phyloP scores from a whole-genome alignment of 805 yeast species.

The Starmera quercuum region DNA sequence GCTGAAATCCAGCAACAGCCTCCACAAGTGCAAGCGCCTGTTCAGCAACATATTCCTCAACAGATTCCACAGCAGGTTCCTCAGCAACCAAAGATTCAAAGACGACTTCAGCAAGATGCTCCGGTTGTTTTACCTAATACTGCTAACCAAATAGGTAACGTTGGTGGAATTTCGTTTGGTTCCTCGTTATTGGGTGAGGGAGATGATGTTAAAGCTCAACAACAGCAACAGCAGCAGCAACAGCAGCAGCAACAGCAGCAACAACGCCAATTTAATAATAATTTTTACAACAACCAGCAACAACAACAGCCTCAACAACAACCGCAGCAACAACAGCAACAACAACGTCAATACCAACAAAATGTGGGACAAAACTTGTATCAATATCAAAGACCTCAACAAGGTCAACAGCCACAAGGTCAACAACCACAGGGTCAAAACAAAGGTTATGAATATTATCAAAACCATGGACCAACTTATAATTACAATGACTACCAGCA shows the following conservation, averaged over 20 bases:
- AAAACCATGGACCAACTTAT: constrained; percentile 2
- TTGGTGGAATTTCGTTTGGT: constrained; percentile 58
- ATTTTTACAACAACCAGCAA: constrained; percentile 15
- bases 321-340: constrained; percentile 14
- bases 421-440: constrained; percentile 8
- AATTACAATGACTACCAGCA: constrained; percentile 7
- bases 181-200: constrained; percentile 42
- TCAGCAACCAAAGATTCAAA: constrained; percentile 22
- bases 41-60: constrained; percentile 5
- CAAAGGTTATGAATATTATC: constrained; percentile 9
- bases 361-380: constrained; percentile 10
- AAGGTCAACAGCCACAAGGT: constrained; percentile 8
- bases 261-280: constrained; percentile 5
- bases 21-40: constrained; percentile 5
- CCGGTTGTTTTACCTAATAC: constrained; percentile 48
- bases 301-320: constrained; percentile 11
- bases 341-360: constrained; percentile 11
- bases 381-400: constrained; percentile 7
- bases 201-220: constrained; percentile 23
- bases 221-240: constrained; percentile 11
- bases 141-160: constrained; percentile 26
- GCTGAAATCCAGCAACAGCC: constrained; percentile 6
- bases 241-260: constrained; percentile 9
- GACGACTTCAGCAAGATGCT: constrained; percentile 32
- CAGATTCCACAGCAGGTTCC: constrained; percentile 13